Conservation (phyloP, 108 stramenopile genomes). For the Asterionellopsis glacialis region DNA sequence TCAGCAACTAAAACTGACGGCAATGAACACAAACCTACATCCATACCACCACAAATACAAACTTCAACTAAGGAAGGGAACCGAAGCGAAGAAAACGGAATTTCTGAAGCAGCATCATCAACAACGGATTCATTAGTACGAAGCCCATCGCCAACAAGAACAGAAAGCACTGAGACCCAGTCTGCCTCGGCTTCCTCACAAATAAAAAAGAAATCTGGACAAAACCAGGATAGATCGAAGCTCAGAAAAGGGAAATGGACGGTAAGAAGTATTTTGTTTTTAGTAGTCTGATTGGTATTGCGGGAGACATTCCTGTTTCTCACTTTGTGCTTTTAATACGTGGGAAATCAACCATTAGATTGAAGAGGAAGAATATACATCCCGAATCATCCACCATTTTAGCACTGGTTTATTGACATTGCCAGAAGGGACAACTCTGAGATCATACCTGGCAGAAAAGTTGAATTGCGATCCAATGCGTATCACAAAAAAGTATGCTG, state of each 20-base stretch:
- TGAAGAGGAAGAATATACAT: conserved; percentile 88
- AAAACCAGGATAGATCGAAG: conserved; percentile 13
- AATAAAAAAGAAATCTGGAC: conserved; percentile 1
- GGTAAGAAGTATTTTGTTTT: conserved; percentile 34
- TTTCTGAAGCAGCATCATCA: no score
- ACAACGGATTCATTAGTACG: no score
- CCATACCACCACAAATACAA: no score
- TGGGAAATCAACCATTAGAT: conserved; percentile 23
- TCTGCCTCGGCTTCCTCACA: neutral
- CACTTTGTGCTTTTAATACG: conserved; percentile 1
- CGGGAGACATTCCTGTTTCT: conserved; percentile 1
- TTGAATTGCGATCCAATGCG: conserved; percentile 97
- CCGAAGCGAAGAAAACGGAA: no score
- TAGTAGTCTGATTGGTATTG: neutral
- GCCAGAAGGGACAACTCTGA: conserved; percentile 88
- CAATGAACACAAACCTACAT: no score
- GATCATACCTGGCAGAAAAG: conserved; percentile 93
- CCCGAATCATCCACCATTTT: conserved; percentile 91
- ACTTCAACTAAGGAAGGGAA: no score
- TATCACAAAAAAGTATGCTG: conserved; percentile 97
- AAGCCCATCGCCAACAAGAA: no score
- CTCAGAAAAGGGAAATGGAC: conserved; percentile 83
- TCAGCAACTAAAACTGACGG: no score
- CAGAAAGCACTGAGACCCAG: no score
- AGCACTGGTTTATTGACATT: conserved; percentile 82